Conservation (phyloP, 352 stramenopile genomes). For the Globisporangium emineosum region DNA sequence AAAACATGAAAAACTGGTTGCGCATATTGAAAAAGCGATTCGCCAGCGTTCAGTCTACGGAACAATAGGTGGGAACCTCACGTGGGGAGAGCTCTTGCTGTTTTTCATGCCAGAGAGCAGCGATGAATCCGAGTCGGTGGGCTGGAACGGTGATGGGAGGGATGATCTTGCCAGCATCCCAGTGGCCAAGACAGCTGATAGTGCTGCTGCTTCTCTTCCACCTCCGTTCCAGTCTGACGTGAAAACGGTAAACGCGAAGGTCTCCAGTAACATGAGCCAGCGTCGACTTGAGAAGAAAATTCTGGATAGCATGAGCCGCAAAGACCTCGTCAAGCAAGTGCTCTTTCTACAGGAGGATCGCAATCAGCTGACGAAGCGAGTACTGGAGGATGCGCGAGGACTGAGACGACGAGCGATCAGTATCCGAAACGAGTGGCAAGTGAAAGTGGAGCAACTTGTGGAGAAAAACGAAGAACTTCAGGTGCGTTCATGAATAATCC, state of each 20-base stretch:
- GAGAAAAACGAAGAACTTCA: slow-evolving; percentile 36
- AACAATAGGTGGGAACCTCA: slow-evolving; percentile 33
- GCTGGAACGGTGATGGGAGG: not conserved
- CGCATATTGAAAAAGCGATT: slow-evolving; percentile 38
- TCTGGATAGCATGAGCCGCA: slow-evolving; percentile 29
- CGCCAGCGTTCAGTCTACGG: slow-evolving; percentile 22
- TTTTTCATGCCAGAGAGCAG: slow-evolving; percentile 51
- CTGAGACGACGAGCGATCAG: slow-evolving; percentile 32
- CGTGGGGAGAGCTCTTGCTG: slow-evolving; percentile 77
- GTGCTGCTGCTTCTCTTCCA: not conserved
- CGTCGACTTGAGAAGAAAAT: slow-evolving; percentile 19
- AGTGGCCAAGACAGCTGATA: not conserved
- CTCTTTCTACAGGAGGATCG: slow-evolving; percentile 36
- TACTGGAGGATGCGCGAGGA: slow-evolving; percentile 40
- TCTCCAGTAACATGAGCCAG: not conserved
- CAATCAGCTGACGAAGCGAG: slow-evolving; percentile 32
- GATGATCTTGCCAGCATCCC: not conserved
- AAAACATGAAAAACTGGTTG: slow-evolving; percentile 31
- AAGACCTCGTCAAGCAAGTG: slow-evolving; percentile 46
- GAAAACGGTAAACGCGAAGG: not conserved
- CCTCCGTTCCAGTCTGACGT: not conserved
- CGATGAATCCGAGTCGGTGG: not conserved
- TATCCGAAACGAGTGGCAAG: slow-evolving; percentile 46
- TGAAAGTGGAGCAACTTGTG: slow-evolving; percentile 38
- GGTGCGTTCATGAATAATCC: slow-evolving; percentile 12